A percentile compares a stretch with the other conserved stretches of the same genome.
phyloP scores from a whole-genome alignment of 2,329 filamentous ascomycete genomes.

The Cladosporium colombiae region DNA sequence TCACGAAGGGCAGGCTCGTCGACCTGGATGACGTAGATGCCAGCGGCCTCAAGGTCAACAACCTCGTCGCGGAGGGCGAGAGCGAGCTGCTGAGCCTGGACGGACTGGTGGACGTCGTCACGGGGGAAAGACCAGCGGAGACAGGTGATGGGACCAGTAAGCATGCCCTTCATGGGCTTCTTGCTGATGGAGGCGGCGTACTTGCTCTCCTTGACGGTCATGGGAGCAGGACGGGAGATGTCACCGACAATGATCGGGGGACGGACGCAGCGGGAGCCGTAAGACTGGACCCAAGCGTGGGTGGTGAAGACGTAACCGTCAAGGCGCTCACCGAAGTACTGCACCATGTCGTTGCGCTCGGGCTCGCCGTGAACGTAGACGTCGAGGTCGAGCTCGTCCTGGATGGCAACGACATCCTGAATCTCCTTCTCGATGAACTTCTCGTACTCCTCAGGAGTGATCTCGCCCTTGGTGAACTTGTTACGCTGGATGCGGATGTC shows the following conservation, averaged over 20 bases:
- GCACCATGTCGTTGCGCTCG: slow-evolving; percentile 99
- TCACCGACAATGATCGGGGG: slow-evolving; percentile 98
- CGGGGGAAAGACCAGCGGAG: slow-evolving; percentile 99
- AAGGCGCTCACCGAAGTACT: slow-evolving; percentile 98
- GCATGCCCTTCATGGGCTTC: slow-evolving; percentile 99
- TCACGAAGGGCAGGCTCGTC: slow-evolving; percentile 99
- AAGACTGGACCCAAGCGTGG: slow-evolving; percentile 97
- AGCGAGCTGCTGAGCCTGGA: slow-evolving; percentile 98
- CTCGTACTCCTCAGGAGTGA: slow-evolving; percentile 89
- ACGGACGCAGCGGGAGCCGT: slow-evolving; percentile 96
- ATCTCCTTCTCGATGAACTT: slow-evolving; percentile 99
- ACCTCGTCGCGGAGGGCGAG: slow-evolving; percentile 98
- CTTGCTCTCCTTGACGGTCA: slow-evolving; percentile 99
- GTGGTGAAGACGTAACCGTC: slow-evolving; percentile 98
- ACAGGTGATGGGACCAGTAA: slow-evolving; percentile 98
- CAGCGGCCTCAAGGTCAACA: slow-evolving; percentile 93
- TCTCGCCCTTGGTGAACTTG: slow-evolving; percentile 99
- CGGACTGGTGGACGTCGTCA: slow-evolving; percentile 98
- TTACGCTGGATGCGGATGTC: slow-evolving; percentile 96
- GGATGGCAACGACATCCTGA: slow-evolving; percentile 88
- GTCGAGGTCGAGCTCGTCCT: slow-evolving; percentile 96
- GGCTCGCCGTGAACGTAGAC: slow-evolving; percentile 98
- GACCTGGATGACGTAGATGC: slow-evolving; percentile 97
- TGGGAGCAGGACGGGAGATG: slow-evolving; percentile 92
- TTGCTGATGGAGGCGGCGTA: slow-evolving; percentile 93